Base-by-base conservation (phyloP, 225 moss, liverwort and hornwort genomes). In the Physcomitrium patens region DNA sequence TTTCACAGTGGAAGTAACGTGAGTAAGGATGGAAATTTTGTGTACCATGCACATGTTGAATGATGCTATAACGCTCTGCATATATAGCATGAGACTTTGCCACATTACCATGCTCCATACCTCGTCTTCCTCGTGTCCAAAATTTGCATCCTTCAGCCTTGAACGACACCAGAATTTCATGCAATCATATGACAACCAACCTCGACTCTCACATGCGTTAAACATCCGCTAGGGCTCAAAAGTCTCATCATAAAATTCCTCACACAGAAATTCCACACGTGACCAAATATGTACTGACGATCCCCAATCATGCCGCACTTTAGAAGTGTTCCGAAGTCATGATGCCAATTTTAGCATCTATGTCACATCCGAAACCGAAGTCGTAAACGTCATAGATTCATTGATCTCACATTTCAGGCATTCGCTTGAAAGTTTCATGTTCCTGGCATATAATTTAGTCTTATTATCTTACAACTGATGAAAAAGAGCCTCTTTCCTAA, bases 41-140 rank as follows among this genome's bases (percentile, higher is more conserved):
- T 50, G 69, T 75, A 75, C 80, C 70, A 59, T 65, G 69, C 80
- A 75, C 56, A 61, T 65, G 24, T 12, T 48, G 66, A 41, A 67
- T 26, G 27, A n/a, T 72, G 44, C 43, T 17, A 47, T 71, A 78
- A 78, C 77, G 77, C 64, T 71, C 65, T 14, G 47, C 31, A 55
- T 43, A 70, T 63, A 26, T 43, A 52, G 20, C 45, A 52, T 44
- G 57, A 68, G 44, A 42, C 12, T 60, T 43, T 9, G 20, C 3
- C 14, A 52, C 45, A 71, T 66, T 22, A 15, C 28, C 66, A 71
- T 41, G 76, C 31, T 65, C 43, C 12, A 68, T 3, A 26, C 12
- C 22, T 23, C 23, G 65, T 26, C 56, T 23, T 77, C 54, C 68
- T 77, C 58, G 22, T 74, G 74, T 57, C 65, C 72, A 71, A 63